Base-by-base conservation (phyloP, 2,329 filamentous ascomycete genomes). In the Aspergillus fumigatiaffinis region DNA sequence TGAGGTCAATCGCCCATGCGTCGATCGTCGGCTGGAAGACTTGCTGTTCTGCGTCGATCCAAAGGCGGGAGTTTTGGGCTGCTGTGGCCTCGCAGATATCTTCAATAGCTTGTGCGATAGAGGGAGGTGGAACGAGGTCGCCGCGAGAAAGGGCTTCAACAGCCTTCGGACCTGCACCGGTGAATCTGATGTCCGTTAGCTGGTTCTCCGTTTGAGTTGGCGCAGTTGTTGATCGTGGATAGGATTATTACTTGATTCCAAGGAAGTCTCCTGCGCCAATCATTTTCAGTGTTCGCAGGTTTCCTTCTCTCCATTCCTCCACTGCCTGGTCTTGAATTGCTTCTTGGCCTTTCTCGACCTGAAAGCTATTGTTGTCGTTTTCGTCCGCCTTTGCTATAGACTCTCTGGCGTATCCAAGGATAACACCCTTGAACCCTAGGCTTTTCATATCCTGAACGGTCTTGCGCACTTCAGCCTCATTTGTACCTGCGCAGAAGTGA, bases 41-140 rank as follows among this genome's bases (percentile, higher is more conserved):
- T 61, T 79, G 74, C 55, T 80, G 77, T 61, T 81, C 79, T 1
- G 79, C 77, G 58, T 81, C 79, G 47, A 80, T 71, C 72, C 76
- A 78, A n/a, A 81, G 67, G 2, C 76, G 66, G 41, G 70, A 72
- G 12, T 68, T 68, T 57, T 73, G 69, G 4, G 64, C 60, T 38
- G 66, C 66, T 3, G 75, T 71, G 5, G 67, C 60, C 23, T 71
- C 60, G 56, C 75, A 74, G 47, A 79, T 75, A 23, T 65, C 64
- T 10, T 67, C 62, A 62, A 79, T 73, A 4, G 76, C 76, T 4
- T 66, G 56, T 14, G 62, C 28, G 44, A 78, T 72, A 29, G 61
- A 59, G 3, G 60, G 52, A 4, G 78, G 73, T 2, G 76, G 73
- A 8, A 49, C 46, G 5, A 62, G 57, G 44, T 71, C 61, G 20